A percentile compares a stretch with the other conserved stretches of the same genome.
phyloP scores from a whole-genome alignment of 768 basidiomycete species.

The Phanerodontia chrysosporium region DNA sequence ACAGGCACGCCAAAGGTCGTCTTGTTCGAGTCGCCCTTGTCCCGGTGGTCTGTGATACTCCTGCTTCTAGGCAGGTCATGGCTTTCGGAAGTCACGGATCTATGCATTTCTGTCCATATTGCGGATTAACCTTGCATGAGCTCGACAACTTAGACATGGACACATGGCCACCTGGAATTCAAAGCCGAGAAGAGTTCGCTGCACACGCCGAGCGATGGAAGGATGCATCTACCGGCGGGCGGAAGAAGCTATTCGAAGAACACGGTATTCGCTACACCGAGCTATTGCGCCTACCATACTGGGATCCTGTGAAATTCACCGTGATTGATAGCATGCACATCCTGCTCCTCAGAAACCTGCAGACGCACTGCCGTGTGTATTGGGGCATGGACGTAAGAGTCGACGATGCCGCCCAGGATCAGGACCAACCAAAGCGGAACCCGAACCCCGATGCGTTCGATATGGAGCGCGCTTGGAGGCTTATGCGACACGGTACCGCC shows the following conservation, averaged over 20 bases:
- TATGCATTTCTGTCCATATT: slow-evolving; percentile 27
- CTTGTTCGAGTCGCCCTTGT: slow-evolving; percentile 26
- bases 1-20: slow-evolving; percentile 20
- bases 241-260: slow-evolving; percentile 10
- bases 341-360: slow-evolving; percentile 30
- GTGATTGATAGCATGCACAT: slow-evolving; percentile 40
- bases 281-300: slow-evolving; percentile 35
- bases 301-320: slow-evolving; percentile 28
- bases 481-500: neutral
- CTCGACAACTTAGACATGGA: slow-evolving; percentile 24
- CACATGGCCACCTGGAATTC: slow-evolving; percentile 21
- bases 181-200: slow-evolving; percentile 15
- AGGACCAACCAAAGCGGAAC: neutral
- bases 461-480: neutral
- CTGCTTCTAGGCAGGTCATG: slow-evolving; percentile 28
- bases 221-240: slow-evolving; percentile 11
- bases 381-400: slow-evolving; percentile 20
- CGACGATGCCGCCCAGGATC: neutral
- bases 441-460: neutral
- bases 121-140: slow-evolving; percentile 20
- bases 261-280: slow-evolving; percentile 25
- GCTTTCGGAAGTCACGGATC: slow-evolving; percentile 24
- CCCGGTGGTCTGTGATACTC: slow-evolving; percentile 34
- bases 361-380: slow-evolving; percentile 28
- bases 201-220: slow-evolving; percentile 18